A percentile compares a stretch with the other conserved stretches of the same genome.
These are phyloP conservation scores for Purshia tridentata DNA, from an alignment of 306 rosid species.

Conservation along the genomic window DNA sequence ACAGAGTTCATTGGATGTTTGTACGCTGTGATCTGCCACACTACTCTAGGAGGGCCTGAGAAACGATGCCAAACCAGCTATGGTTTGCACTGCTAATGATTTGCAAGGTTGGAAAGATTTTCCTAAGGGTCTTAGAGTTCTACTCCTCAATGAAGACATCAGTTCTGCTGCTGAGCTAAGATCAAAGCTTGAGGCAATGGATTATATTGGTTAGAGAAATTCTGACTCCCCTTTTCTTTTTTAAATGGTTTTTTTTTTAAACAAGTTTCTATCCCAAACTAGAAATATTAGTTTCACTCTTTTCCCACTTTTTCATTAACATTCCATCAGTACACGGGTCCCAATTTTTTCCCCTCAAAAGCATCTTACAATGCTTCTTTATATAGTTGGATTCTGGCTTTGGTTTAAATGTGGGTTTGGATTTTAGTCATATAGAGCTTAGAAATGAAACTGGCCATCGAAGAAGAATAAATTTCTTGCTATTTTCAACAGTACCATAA, in stretches of 20 bases:
- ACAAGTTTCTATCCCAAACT: constrained; percentile 21
- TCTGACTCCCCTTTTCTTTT: constrained; percentile 15
- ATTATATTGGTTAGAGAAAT: constrained; percentile 63
- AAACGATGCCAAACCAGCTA: constrained; percentile 98
- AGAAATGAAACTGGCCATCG: constrained; percentile 3
- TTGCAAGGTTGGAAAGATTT: constrained; percentile 93
- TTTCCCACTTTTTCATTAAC: constrained; percentile 23
- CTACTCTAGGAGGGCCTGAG: constrained; percentile 39
- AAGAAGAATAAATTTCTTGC: neutral
- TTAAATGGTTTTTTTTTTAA: constrained; percentile 1
- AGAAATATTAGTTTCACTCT: constrained; percentile 19
- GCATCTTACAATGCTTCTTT: constrained; percentile 32
- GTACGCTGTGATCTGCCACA: constrained; percentile 33
- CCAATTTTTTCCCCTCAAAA: constrained; percentile 25
- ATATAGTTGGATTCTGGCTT: constrained; percentile 1
- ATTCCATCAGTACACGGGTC: constrained; percentile 34
- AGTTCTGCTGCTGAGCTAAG: constrained; percentile 70
- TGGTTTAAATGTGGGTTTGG: constrained; percentile 28
- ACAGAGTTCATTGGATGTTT: constrained; percentile 46
- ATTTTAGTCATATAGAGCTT: constrained; percentile 27
- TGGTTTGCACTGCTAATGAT: constrained; percentile 97
- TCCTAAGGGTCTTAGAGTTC: constrained; percentile 92
- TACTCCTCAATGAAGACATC: constrained; percentile 76
- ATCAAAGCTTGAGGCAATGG: constrained; percentile 80
- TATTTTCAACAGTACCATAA: neutral